Evolutionary conservation across 768 basidiomycete species (phyloP), one percentile per base, ranked within the genome.

Genomic region (Chlorophyllum brunneum): DNA sequence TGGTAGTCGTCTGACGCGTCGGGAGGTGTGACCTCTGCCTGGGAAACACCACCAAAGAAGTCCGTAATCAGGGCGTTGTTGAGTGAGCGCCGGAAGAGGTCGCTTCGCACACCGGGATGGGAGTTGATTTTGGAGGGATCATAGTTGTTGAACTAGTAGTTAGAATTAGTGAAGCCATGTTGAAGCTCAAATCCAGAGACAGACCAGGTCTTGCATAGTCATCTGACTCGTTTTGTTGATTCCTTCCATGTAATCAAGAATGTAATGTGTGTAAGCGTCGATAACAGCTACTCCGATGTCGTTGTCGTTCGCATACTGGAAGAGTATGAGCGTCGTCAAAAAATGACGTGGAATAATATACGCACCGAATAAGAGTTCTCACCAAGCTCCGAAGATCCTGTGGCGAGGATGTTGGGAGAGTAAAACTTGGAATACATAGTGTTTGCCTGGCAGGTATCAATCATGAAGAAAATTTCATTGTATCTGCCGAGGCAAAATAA

Each of bases 391-490:
- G 92, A 90, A 0, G 90, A 93, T 0, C 92, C 95, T 0, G 92
- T 95, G 0, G 95, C 92, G 4, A 95, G 80, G 48, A 98, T 86
- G 59, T 95, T 92, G 0, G 95, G 93, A 2, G 92, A 94, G 68
- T 95, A 95, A 60, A 97, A 83, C 63, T 93, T 89, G 52, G 85
- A 82, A 62, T 91, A 98, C 85, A 99, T 86, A 3, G 91, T 92
- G 64, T 92, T 95, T 23, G 95, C 97, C 68, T 99, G 94, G 64
- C 95, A 99, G 0, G 95, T 98, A 62, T 99, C 95, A 54, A 95
- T 86, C 90, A 98, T 98, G 75, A 95, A 97, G 62, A 99, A 80
- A 43, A 99, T 83, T 66, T 95, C 92, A 67, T 98, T 95, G 72
- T 98, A 99, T 48, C 86, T 87, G 59, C 3, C 41, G 24, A 13